Evolutionary conservation across 139 green algal species (phyloP).

Genomic region (Marvania coccoides): DNA sequence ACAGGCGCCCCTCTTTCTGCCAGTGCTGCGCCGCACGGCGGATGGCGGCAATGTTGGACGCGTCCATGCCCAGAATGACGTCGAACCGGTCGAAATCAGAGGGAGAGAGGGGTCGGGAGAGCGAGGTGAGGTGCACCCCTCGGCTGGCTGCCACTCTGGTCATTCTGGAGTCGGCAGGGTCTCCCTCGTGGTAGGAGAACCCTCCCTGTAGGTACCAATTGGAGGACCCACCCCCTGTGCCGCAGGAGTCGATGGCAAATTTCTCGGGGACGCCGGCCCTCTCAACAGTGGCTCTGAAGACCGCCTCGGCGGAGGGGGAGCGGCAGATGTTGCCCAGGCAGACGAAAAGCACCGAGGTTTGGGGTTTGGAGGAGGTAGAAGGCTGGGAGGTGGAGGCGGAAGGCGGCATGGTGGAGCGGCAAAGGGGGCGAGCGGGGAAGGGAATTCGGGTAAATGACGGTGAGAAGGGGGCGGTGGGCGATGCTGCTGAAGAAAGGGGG

Average conservation of each 20-base stretch:
- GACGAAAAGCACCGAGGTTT: conserved; percentile 77
- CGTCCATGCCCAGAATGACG: conserved; percentile 88
- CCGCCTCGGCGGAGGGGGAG: conserved; percentile 80
- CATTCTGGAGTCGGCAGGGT: conserved; percentile 79
- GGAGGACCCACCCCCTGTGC: conserved; percentile 71
- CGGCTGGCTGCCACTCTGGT: conserved; percentile 46
- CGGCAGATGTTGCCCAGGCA: conserved; percentile 94
- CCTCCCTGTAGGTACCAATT: conserved; percentile 37
- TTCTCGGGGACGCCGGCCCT: conserved; percentile 41
- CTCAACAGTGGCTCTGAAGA: conserved; percentile 80
- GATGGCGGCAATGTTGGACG: conserved; percentile 62
- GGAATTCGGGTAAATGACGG: too few relatives aligned
- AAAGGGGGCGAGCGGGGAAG: too few relatives aligned
- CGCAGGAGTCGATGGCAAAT: conserved; percentile 90
- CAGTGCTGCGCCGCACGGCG: conserved; percentile 16
- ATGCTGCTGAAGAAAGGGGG: too few relatives aligned
- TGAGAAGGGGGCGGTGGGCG: too few relatives aligned
- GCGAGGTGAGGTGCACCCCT: conserved; percentile 73
- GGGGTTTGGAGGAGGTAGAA: not conserved
- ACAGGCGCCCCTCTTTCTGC: not conserved
- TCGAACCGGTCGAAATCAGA: conserved; percentile 79
- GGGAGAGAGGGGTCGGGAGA: conserved; percentile 71
- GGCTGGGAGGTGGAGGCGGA: not conserved
- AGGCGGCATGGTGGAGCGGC: not conserved
- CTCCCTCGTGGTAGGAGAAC: conserved; percentile 81